Conservation (phyloP, 2,329 filamentous ascomycete genomes). For the Neofusicoccum umdonicola region DNA sequence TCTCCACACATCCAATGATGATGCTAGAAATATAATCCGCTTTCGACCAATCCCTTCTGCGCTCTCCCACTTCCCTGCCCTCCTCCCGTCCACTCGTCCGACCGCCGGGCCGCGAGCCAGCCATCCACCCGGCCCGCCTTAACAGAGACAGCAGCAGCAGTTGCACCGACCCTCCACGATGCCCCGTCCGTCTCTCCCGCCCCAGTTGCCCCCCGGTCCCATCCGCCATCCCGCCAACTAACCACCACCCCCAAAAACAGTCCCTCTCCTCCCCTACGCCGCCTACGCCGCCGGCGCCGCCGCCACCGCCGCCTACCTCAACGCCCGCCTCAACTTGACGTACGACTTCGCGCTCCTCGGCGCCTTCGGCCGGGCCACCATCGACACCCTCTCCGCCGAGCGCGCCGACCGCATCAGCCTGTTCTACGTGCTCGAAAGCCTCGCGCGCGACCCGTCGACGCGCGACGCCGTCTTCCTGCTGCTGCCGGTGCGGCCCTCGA, state of each 20-base stretch:
- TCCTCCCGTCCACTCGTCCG: background rate
- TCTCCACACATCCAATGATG: background rate
- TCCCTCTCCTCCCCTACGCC: background rate
- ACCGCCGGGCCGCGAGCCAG: background rate
- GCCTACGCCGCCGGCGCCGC: slow-evolving; percentile 24
- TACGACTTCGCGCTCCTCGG: slow-evolving; percentile 59
- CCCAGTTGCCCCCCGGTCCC: background rate
- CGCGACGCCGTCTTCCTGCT: background rate
- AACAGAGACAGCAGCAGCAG: background rate
- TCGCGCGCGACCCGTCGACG: slow-evolving; percentile 19
- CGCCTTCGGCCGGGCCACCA: slow-evolving; percentile 5
- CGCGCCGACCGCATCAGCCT: slow-evolving; percentile 33
- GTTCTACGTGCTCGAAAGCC: slow-evolving; percentile 30
- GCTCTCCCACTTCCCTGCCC: background rate
- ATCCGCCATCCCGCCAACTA: background rate
- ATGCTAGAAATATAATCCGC: slow-evolving; percentile 8
- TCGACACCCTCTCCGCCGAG: background rate
- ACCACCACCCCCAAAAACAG: background rate
- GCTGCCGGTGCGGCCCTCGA: background rate
- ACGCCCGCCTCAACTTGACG: slow-evolving; percentile 66
- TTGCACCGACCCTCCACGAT: background rate
- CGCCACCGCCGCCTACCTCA: slow-evolving; percentile 58
- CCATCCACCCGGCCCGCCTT: too few relatives aligned
- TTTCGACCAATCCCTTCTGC: background rate
- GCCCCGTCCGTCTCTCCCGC: slow-evolving; percentile 2